Evolutionary conservation across 169 alveolate species (phyloP), one percentile per base, ranked within the genome.

Genomic region (Plasmodium chabaudi): DNA sequence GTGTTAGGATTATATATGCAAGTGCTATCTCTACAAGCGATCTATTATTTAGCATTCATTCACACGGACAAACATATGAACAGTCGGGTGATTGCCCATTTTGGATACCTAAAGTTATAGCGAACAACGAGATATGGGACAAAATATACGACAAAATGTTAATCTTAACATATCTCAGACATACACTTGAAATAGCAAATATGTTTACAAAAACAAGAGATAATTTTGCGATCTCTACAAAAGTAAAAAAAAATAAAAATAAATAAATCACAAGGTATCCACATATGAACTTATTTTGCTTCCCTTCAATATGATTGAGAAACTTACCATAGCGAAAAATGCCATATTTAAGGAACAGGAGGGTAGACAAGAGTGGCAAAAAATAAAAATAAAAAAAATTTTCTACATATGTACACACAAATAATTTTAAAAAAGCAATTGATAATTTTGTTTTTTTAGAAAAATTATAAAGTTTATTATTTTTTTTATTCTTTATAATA

Each of bases 121-220:
- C 17, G 39, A 74, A 74, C 34, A 74, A 42, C 17, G 49, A 21
- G 4, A 1, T 9, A 46, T 74, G 65, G 42, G n/a, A 74, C 6
- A 49, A 51, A 25, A 74, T 17, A 64, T 74, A 74, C 12, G 60
- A 6, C 42, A 39, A 12, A 19, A 39, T 27, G 46, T 44, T 42
- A 34, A 74, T 64, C 17, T 42, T 25, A 27, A 61, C 88, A 13
- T 74, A 61, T 25, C 75, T 49, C 23, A 74, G 74, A 23, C 9
- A 74, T 1, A 74, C 59, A 21, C 88, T 74, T 10, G 67, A 63
- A 15, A 74, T 64, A 19, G 63, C 55, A 56, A 74, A 74, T 65
- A 19, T 39, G 65, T 74, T 74, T 34, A 74, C 73, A 68, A 60
- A 49, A 27, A 42, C 42, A 5, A 74, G 23, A 15, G 88, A 61